phyloP scores from a whole-genome alignment of 306 rosid species.

The Casuarina glauca region DNA sequence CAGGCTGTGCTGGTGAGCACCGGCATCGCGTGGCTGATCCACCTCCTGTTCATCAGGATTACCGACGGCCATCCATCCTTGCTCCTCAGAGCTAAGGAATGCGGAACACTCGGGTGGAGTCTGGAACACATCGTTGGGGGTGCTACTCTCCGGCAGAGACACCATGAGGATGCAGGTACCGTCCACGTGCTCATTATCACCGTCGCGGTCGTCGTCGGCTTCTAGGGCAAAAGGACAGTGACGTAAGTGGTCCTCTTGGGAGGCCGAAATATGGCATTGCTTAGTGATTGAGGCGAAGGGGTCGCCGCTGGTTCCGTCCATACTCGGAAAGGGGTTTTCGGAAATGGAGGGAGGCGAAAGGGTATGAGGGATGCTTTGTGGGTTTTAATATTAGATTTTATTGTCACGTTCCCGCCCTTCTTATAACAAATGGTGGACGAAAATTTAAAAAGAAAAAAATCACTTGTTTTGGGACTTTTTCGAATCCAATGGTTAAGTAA shows the following conservation, averaged over 20 bases:
- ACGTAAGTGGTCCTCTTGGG: constrained; percentile 31
- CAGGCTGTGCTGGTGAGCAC: neutral
- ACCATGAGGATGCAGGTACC: constrained; percentile 30
- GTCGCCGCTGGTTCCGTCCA: constrained; percentile 8
- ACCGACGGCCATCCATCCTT: neutral
- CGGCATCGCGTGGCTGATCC: neutral
- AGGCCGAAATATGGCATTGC: constrained; percentile 24
- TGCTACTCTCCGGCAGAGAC: constrained; percentile 34
- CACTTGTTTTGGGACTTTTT: too few relatives aligned
- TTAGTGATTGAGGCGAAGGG: constrained; percentile 8
- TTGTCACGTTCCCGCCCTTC: too few relatives aligned
- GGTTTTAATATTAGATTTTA: too few relatives aligned
- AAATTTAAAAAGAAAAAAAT: too few relatives aligned
- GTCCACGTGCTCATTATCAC: constrained; percentile 1
- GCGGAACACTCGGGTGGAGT: constrained; percentile 52
- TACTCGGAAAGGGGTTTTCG: neutral
- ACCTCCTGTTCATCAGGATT: neutral
- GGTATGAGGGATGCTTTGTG: too few relatives aligned
- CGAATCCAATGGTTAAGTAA: too few relatives aligned
- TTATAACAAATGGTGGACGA: too few relatives aligned
- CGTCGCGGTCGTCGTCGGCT: neutral
- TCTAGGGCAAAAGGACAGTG: constrained; percentile 6
- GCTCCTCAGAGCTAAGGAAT: constrained; percentile 26
- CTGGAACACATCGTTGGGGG: constrained; percentile 44
- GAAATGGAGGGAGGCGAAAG: too few relatives aligned